Conservation (phyloP, 1,284 basidiomycete species). For the Schizopora paradoxa region DNA sequence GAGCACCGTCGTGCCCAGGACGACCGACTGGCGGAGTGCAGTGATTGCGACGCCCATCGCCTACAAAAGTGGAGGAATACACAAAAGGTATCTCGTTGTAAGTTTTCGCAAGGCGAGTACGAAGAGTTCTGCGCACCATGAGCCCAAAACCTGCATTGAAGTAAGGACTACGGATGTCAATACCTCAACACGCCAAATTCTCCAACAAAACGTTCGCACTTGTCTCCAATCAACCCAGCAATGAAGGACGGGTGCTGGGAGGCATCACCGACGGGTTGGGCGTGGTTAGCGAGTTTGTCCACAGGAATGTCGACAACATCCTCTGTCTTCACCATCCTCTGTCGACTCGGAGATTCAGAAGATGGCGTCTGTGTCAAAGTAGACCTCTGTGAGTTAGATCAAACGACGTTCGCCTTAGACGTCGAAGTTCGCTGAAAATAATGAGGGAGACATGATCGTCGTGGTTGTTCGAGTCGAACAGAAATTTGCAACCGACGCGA, state of each 20-base stretch:
- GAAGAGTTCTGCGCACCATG: slow-evolving; percentile 58
- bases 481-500: too few relatives aligned
- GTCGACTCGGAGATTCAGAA: too few relatives aligned
- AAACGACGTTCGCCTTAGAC: too few relatives aligned
- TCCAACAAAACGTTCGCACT: slow-evolving; percentile 36
- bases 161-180: slow-evolving; percentile 68
- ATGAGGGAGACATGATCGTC: too few relatives aligned
- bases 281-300: too few relatives aligned
- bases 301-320: too few relatives aligned
- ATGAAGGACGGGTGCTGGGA: slow-evolving; percentile 19
- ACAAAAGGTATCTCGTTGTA: background rate
- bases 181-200: slow-evolving; percentile 13
- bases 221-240: slow-evolving; percentile 40
- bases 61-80: slow-evolving; percentile 35
- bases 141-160: slow-evolving; percentile 96
- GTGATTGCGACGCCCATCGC: slow-evolving; percentile 82
- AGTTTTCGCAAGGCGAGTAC: slow-evolving; percentile 8
- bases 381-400: too few relatives aligned
- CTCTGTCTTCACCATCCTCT: too few relatives aligned
- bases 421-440: too few relatives aligned
- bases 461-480: too few relatives aligned
- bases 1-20: slow-evolving; percentile 68
- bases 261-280: too few relatives aligned
- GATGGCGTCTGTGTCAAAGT: too few relatives aligned
- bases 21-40: slow-evolving; percentile 64